phyloP scores from a whole-genome alignment of 352 stramenopile genomes.

The Pythium periplocum region DNA sequence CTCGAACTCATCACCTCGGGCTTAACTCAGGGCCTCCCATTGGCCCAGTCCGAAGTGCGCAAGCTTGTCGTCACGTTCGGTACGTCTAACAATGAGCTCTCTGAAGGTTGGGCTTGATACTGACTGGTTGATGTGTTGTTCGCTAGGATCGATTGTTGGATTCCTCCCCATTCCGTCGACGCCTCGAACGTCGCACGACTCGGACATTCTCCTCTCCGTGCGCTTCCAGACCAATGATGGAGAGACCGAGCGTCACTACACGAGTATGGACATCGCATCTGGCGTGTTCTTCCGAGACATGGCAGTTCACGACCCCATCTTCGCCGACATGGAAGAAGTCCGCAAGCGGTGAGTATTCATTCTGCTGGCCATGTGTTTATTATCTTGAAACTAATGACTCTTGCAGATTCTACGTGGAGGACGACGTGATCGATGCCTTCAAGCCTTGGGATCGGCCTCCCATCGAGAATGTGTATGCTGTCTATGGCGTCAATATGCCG shows the following conservation, averaged over 20 bases:
- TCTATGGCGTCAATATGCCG: conserved; percentile 75
- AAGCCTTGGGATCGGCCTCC: conserved; percentile 61
- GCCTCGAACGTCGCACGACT: conserved; percentile 39
- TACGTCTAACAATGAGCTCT: conserved; percentile 13
- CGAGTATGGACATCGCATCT: conserved; percentile 57
- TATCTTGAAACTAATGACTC: background rate
- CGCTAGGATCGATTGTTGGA: conserved; percentile 54
- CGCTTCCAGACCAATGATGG: conserved; percentile 11
- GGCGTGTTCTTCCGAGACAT: conserved; percentile 71
- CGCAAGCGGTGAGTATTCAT: conserved; percentile 27
- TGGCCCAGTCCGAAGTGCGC: conserved; percentile 61
- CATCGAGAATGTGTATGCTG: conserved; percentile 66
- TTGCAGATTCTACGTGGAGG: conserved; percentile 56
- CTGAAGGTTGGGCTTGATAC: background rate
- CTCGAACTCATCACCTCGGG: conserved; percentile 68
- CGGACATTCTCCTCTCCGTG: conserved; percentile 50
- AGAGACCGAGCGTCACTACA: conserved; percentile 43
- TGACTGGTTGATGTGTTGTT: background rate
- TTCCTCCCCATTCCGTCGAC: conserved; percentile 66
- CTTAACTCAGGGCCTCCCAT: conserved; percentile 51
- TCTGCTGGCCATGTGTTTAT: background rate
- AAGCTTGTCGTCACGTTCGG: conserved; percentile 71
- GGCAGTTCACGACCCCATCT: conserved; percentile 50
- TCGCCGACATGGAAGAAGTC: conserved; percentile 51
- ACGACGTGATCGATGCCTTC: conserved; percentile 54